phyloP scores from a whole-genome alignment of 441 rosid genomes.

The Erysimum pusillum region DNA sequence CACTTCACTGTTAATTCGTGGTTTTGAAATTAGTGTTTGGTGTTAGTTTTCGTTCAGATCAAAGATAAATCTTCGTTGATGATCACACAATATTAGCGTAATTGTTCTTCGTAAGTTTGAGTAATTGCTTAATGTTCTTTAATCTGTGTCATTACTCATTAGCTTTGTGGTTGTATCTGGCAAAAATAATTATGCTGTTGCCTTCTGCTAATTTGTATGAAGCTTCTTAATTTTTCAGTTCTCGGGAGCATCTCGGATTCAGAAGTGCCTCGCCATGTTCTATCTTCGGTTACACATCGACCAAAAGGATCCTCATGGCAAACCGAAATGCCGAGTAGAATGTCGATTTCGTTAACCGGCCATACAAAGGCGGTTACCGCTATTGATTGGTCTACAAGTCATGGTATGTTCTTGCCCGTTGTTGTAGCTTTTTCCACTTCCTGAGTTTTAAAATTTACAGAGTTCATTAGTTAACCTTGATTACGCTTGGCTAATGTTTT shows the following conservation, averaged over 20 bases:
- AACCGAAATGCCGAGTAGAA: constrained; percentile 57
- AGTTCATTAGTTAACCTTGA: no score
- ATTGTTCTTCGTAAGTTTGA: not conserved
- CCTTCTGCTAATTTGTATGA: constrained; percentile 10
- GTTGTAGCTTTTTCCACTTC: not conserved
- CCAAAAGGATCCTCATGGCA: constrained; percentile 43
- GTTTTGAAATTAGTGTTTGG: constrained; percentile 17
- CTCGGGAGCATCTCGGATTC: constrained; percentile 67
- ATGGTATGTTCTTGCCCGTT: constrained; percentile 54
- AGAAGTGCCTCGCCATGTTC: constrained; percentile 52
- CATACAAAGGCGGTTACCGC: constrained; percentile 81
- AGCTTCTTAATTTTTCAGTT: constrained; percentile 53
- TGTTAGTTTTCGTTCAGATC: constrained; percentile 4
- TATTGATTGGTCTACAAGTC: constrained; percentile 78
- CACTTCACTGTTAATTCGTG: not conserved
- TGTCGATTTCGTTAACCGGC: constrained; percentile 56
- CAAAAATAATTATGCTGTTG: not conserved
- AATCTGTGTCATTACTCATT: not conserved
- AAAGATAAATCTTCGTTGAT: not conserved
- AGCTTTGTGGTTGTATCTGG: constrained; percentile 19
- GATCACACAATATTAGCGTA: not conserved
- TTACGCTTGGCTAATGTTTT: no score
- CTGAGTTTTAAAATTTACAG: no score
- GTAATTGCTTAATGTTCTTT: not conserved
- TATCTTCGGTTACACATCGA: constrained; percentile 54